Evolutionary conservation across 2,329 filamentous ascomycete genomes (phyloP).

Genomic region (Beauveria brongniartii): DNA sequence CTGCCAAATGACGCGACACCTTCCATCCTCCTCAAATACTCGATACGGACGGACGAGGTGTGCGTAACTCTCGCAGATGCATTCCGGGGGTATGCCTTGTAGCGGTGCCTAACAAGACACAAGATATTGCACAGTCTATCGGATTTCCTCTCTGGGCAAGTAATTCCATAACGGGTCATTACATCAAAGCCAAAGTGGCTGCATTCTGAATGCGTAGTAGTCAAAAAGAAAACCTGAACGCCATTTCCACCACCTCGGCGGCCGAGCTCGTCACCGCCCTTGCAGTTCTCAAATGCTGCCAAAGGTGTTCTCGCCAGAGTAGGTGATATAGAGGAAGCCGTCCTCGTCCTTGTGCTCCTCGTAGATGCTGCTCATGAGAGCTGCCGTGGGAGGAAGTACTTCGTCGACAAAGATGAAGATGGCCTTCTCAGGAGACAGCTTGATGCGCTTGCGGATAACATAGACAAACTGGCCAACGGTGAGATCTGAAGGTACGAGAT

Average conservation of each 20-base stretch:
- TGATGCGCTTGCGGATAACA: slow-evolving; percentile 99
- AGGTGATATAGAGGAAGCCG: slow-evolving; percentile 95
- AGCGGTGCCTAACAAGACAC: background rate
- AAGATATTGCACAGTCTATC: slow-evolving; percentile 7
- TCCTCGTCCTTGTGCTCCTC: slow-evolving; percentile 93
- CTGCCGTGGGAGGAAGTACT: slow-evolving; percentile 90
- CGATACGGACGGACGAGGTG: background rate
- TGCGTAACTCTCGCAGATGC: background rate
- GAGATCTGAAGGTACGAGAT: slow-evolving; percentile 92
- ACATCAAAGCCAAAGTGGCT: slow-evolving; percentile 7
- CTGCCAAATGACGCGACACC: background rate
- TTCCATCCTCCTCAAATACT: background rate
- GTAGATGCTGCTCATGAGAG: slow-evolving; percentile 98
- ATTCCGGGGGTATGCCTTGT: background rate
- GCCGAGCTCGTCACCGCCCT: background rate
- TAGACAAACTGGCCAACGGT: slow-evolving; percentile 99
- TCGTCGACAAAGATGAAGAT: slow-evolving; percentile 99
- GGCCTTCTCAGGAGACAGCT: slow-evolving; percentile 98
- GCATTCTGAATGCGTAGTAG: slow-evolving; percentile 3
- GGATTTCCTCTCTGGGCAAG: background rate
- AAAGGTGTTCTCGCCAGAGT: slow-evolving; percentile 99
- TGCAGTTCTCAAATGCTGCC: slow-evolving; percentile 34
- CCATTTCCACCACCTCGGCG: slow-evolving; percentile 20
- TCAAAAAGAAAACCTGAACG: slow-evolving; percentile 26
- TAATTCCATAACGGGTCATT: slow-evolving; percentile 3